phyloP scores from a whole-genome alignment of 768 basidiomycete species.

The Terana coerulea region DNA sequence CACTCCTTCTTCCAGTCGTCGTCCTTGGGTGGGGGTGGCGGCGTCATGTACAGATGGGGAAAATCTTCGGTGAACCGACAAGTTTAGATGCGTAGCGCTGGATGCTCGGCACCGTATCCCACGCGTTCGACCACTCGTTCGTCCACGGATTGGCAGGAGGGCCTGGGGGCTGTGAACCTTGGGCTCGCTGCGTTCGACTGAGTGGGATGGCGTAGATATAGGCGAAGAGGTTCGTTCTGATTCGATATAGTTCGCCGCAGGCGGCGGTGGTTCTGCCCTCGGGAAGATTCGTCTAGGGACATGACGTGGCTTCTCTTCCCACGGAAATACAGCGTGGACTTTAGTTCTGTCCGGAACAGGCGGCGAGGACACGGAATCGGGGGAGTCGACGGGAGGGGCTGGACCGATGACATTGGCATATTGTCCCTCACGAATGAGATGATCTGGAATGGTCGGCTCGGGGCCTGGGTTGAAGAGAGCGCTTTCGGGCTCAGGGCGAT shows the following conservation, averaged over 20 bases:
- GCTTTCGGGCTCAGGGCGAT: constrained; percentile 6
- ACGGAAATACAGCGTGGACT: constrained; percentile 86
- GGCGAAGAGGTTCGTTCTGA: constrained; percentile 20
- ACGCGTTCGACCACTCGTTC: constrained; percentile 72
- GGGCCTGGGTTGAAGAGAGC: constrained; percentile 58
- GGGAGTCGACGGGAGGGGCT: constrained; percentile 40
- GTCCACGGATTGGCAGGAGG: constrained; percentile 47
- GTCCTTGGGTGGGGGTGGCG: constrained; percentile 49
- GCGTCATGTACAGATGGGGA: constrained; percentile 37
- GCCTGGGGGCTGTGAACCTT: constrained; percentile 26
- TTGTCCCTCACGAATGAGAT: constrained; percentile 66
- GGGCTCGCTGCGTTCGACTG: constrained; percentile 12
- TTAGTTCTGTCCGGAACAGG: constrained; percentile 68
- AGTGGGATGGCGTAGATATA: constrained; percentile 21
- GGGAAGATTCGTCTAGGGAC: constrained; percentile 74
- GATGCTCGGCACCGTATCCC: constrained; percentile 81
- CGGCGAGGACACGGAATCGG: constrained; percentile 27
- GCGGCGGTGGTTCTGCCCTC: constrained; percentile 51
- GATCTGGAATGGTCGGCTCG: constrained; percentile 59
- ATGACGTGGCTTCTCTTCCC: constrained; percentile 77
- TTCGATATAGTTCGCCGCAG: constrained; percentile 26
- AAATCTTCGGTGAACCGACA: constrained; percentile 30
- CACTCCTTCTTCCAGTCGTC: constrained; percentile 26
- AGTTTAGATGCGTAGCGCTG: constrained; percentile 67
- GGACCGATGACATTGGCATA: constrained; percentile 57